Conservation (phyloP, 371 early-diverging fungal species). For the Mucor mucedo region DNA sequence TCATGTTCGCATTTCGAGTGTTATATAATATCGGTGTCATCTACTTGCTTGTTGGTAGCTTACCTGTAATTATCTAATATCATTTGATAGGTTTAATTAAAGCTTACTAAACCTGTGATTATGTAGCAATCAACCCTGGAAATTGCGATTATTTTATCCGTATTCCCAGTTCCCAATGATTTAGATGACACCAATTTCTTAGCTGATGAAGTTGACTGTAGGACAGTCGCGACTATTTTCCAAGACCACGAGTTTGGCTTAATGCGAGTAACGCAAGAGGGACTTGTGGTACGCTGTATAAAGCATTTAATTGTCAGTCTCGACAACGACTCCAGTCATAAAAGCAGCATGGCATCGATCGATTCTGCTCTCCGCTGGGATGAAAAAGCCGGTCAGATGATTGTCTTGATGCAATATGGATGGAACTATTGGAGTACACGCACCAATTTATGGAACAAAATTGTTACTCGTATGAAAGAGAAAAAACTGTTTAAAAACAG, state of each 20-base stretch:
- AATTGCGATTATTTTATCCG: conserved; percentile 54
- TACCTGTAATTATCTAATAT: conserved; percentile 34
- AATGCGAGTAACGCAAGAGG: conserved; percentile 50
- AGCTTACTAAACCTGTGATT: background rate
- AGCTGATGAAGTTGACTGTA: conserved; percentile 46
- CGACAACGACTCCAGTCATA: conserved; percentile 35
- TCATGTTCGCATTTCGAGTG: conserved; percentile 53
- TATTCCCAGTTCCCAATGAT: conserved; percentile 41
- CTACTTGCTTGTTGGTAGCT: conserved; percentile 47
- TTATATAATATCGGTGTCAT: conserved; percentile 51
- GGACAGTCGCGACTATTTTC: conserved; percentile 34
- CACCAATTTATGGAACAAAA: conserved; percentile 48
- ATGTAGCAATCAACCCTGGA: conserved; percentile 49
- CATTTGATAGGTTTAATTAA: background rate
- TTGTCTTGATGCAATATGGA: conserved; percentile 53
- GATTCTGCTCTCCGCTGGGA: conserved; percentile 54
- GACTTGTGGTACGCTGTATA: conserved; percentile 47
- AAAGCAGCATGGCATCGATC: conserved; percentile 46
- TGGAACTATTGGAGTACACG: conserved; percentile 51
- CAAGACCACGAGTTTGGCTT: conserved; percentile 46
- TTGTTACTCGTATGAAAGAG: conserved; percentile 41
- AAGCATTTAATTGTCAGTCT: conserved; percentile 51
- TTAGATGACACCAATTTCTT: conserved; percentile 43
- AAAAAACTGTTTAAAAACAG: conserved; percentile 43
- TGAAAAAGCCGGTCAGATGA: conserved; percentile 46